phyloP scores from a whole-genome alignment of 2,329 filamentous ascomycete species.

The Botryotinia convoluta region DNA sequence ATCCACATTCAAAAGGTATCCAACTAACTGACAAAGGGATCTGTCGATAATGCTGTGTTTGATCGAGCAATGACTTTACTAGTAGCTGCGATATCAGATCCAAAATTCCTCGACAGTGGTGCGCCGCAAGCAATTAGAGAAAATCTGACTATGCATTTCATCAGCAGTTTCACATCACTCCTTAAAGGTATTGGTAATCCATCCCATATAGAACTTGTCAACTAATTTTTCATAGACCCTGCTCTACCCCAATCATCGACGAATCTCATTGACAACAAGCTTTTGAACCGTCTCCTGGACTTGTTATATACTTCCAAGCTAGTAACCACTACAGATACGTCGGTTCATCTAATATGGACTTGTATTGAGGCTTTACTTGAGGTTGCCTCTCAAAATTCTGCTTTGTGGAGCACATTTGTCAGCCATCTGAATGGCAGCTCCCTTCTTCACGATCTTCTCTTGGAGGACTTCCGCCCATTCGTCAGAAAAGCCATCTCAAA shows the following conservation, averaged over 20 bases:
- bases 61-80: slow-evolving; percentile 51
- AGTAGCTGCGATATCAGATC: slow-evolving; percentile 59
- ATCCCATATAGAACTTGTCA: slow-evolving; percentile 16
- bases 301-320: slow-evolving; percentile 33
- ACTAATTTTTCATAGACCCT: slow-evolving; percentile 40
- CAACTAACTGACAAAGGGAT: slow-evolving; percentile 28
- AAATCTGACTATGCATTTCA: slow-evolving; percentile 51
- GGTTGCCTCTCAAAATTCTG: slow-evolving; percentile 45
- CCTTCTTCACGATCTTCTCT: slow-evolving; percentile 43
- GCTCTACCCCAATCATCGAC: slow-evolving; percentile 37
- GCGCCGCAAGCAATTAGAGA: slow-evolving; percentile 46
- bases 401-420: slow-evolving; percentile 46
- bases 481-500: slow-evolving; percentile 37
- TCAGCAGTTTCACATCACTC: slow-evolving; percentile 55
- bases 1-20: not conserved
- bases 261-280: slow-evolving; percentile 37
- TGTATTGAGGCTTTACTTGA: slow-evolving; percentile 49
- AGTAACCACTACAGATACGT: slow-evolving; percentile 29
- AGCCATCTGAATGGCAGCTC: slow-evolving; percentile 39
- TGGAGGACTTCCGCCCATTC: slow-evolving; percentile 43
- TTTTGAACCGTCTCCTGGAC: slow-evolving; percentile 38
- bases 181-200: slow-evolving; percentile 47
- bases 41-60: slow-evolving; percentile 39
- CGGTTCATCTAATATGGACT: slow-evolving; percentile 42
- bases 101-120: slow-evolving; percentile 49